Evolutionary conservation across 2,329 filamentous ascomycete genomes (phyloP), one percentile per base, ranked within the genome.

Genomic region (Phoma sp.): DNA sequence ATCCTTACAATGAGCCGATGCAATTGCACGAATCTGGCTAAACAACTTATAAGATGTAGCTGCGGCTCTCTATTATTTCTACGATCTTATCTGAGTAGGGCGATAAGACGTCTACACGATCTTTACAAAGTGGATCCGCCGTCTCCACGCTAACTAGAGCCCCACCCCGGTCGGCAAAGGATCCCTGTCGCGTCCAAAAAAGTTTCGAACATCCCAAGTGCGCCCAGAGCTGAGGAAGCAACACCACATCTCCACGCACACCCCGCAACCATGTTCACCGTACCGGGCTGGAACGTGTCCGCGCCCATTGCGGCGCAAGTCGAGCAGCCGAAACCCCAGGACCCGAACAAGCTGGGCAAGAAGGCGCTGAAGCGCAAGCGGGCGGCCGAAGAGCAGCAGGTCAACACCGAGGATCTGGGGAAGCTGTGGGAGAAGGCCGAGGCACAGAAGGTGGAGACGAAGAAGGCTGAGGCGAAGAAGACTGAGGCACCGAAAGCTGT

Each of bases 221-320:
- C 39, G 35, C 35, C 39, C 35, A 33, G 10, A 36, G 9, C 24
- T 18, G 27, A 18, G 9, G 27, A 29, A 29, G 6, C 27, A 14
- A 14, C 29, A 27, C 4, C 23, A 29, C 3, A 6, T 13, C 8
- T n/a, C 6, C 36, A 23, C 40, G 25, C 6, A 40, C 7, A 36
- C 23, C 33, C 35, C 41, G 43, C 53, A 36, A 60, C 57, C 76
- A 93, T 98, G 93, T 98, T 98, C 75, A 88, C 92, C 8, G 93
- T 98, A 27, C 90, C 90, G 68, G 95, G 95, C 64, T 97, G 93
- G 93, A 91, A 91, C 35, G 82, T 97, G 32, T 86, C 90, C 51
- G 83, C 88, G 58, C 84, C 86, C 47, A 84, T 96, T 60, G 91
- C 91, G 75, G 77, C 85, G 27, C 91, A 96, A 76, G 83, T 79